These are phyloP conservation scores for Arthromyces matolae DNA, from an alignment of 768 basidiomycete species.

Conservation along the genomic window DNA sequence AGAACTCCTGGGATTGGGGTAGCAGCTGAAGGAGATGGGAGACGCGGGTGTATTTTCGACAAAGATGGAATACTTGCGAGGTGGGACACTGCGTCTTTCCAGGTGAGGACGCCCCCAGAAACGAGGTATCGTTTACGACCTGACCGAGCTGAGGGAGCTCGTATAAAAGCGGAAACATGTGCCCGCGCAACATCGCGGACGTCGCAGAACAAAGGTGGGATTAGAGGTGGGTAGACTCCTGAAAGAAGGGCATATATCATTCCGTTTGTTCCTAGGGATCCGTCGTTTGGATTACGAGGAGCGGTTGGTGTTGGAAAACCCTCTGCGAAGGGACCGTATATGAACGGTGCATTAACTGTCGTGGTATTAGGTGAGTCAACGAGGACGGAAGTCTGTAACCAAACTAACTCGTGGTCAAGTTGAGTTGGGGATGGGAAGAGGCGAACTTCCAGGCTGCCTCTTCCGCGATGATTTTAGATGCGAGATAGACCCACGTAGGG, in stretches of 20 bases:
- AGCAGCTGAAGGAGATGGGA: no score
- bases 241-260: not conserved
- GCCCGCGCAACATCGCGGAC: slow-evolving; percentile 11
- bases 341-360: slow-evolving; percentile 17
- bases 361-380: slow-evolving; percentile 10
- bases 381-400: not conserved
- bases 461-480: slow-evolving; percentile 16
- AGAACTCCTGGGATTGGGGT: no score
- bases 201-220: slow-evolving; percentile 8
- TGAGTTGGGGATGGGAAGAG: slow-evolving; percentile 31
- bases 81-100: not conserved
- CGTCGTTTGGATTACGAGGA: not conserved
- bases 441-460: slow-evolving; percentile 35
- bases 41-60: no score
- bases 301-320: no score
- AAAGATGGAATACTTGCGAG: no score
- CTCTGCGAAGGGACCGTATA: slow-evolving; percentile 10
- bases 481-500: slow-evolving; percentile 4
- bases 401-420: slow-evolving; percentile 28
- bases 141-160: not conserved
- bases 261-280: slow-evolving; percentile 5
- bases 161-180: slow-evolving; percentile 3
- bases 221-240: not conserved
- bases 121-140: slow-evolving; percentile 14
- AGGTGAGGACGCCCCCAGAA: slow-evolving; percentile 8